Percentiles rank a stretch among this genome's conserved stretches.
These are phyloP conservation scores for Albatrellus ellisii DNA, from an alignment of 768 basidiomycete species.

Conservation along the genomic window DNA sequence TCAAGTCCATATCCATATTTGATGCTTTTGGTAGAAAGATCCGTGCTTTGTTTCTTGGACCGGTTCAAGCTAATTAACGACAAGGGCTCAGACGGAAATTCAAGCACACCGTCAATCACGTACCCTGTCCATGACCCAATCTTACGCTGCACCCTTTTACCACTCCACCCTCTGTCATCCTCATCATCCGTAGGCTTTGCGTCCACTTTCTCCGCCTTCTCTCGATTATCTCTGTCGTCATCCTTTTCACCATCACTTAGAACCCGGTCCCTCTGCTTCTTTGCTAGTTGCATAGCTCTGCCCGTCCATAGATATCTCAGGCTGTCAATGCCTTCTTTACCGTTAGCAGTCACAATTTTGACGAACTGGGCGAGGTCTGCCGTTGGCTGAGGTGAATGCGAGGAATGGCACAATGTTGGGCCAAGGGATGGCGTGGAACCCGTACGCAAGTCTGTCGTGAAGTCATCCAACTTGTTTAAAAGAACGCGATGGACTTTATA, in stretches of 20 bases:
- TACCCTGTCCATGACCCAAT: conserved; percentile 37
- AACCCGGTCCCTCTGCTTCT: conserved; percentile 25
- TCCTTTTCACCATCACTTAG: conserved; percentile 27
- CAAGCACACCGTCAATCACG: conserved; percentile 13
- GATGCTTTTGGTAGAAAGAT: conserved; percentile 16
- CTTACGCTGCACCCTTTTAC: conserved; percentile 30
- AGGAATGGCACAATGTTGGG: not conserved
- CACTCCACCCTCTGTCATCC: conserved; percentile 18
- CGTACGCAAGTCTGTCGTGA: conserved; percentile 26
- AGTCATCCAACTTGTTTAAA: conserved; percentile 44
- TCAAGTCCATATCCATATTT: conserved; percentile 7
- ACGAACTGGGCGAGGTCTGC: conserved; percentile 42
- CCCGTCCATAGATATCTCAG: conserved; percentile 24
- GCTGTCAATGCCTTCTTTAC: conserved; percentile 22
- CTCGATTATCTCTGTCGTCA: conserved; percentile 20
- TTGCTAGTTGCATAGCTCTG: conserved; percentile 18
- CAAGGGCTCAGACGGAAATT: not conserved
- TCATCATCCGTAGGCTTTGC: conserved; percentile 17
- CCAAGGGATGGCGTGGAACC: no score
- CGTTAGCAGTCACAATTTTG: conserved; percentile 24
- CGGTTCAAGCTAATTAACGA: conserved; percentile 15
- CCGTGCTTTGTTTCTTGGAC: conserved; percentile 23
- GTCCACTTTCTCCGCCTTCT: conserved; percentile 18
- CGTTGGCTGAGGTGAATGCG: conserved; percentile 21
- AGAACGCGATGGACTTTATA: conserved; percentile 52